Evolutionary conservation across 2,329 filamentous ascomycete species (phyloP).

Genomic region (Alternaria gaisen): DNA sequence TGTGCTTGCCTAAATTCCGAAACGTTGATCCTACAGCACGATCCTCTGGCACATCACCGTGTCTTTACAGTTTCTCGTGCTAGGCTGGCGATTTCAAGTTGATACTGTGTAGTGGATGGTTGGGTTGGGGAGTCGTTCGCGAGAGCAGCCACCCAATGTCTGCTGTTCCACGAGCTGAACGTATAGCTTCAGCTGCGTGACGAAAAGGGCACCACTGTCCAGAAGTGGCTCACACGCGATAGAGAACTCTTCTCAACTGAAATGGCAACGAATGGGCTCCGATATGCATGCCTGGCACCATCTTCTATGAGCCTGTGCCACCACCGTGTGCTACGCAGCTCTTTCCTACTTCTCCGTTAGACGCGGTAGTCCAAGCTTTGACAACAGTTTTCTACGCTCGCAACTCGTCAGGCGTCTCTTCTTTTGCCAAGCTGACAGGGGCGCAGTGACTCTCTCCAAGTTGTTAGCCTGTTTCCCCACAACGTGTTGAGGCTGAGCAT

Average conservation of each 20-base stretch:
- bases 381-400: constrained; percentile 11
- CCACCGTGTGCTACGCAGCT: constrained; percentile 30
- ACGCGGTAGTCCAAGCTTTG: constrained; percentile 22
- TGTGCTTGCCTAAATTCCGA: constrained; percentile 31
- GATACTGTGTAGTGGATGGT: background rate
- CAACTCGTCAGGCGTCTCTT: constrained; percentile 28
- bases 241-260: constrained; percentile 23
- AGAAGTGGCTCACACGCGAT: constrained; percentile 32
- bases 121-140: constrained; percentile 5
- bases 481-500: constrained; percentile 42
- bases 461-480: constrained; percentile 31
- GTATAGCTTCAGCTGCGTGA: constrained; percentile 28
- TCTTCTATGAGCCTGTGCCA: constrained; percentile 33
- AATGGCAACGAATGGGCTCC: constrained; percentile 18
- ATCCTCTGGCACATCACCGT: constrained; percentile 18
- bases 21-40: constrained; percentile 17
- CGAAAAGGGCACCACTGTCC: constrained; percentile 27
- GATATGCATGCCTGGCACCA: constrained; percentile 17
- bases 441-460: constrained; percentile 24
- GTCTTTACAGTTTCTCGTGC: constrained; percentile 5
- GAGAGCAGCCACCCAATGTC: constrained; percentile 15
- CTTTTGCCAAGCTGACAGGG: constrained; percentile 17
- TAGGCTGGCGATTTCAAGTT: background rate
- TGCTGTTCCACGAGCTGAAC: constrained; percentile 34
- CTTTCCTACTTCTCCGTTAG: constrained; percentile 13